These are phyloP conservation scores for Solanum rostratum DNA, from an alignment of 257 asterid genomes.

Conservation along the genomic window DNA sequence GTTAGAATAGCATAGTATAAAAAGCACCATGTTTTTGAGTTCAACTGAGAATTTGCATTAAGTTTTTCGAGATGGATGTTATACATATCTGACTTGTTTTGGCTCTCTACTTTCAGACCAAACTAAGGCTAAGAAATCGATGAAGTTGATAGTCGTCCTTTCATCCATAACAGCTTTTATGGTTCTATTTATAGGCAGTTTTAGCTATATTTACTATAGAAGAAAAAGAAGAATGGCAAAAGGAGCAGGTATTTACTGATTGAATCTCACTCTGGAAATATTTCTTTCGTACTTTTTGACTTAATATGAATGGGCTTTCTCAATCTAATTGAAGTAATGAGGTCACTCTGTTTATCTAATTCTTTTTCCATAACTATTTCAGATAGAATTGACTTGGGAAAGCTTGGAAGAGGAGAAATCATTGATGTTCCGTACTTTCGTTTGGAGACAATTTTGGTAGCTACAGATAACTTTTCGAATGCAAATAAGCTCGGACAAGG, in stretches of 20 bases:
- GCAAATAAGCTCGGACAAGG: not conserved
- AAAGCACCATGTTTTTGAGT: too few species aligned
- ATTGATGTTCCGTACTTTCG: not conserved
- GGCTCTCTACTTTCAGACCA: not conserved
- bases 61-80: too few species aligned
- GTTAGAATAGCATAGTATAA: not conserved
- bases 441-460: not conserved
- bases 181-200: not conserved
- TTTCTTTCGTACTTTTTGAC: not conserved
- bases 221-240: not conserved
- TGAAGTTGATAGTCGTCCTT: not conserved
- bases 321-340: not conserved
- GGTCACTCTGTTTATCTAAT: too few species aligned
- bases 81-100: too few species aligned
- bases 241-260: not conserved
- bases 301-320: not conserved
- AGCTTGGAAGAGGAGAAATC: too few species aligned
- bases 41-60: too few species aligned
- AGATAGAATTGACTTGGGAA: too few species aligned
- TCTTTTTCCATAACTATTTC: too few species aligned
- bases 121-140: not conserved
- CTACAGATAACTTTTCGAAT: not conserved
- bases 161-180: not conserved
- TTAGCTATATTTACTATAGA: not conserved
- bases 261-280: not conserved